Percentiles rank a stretch among this genome's conserved stretches.
Evolutionary conservation across 108 stramenopile genomes (phyloP).

Genomic region (Cylindrotheca fusiformis): DNA sequence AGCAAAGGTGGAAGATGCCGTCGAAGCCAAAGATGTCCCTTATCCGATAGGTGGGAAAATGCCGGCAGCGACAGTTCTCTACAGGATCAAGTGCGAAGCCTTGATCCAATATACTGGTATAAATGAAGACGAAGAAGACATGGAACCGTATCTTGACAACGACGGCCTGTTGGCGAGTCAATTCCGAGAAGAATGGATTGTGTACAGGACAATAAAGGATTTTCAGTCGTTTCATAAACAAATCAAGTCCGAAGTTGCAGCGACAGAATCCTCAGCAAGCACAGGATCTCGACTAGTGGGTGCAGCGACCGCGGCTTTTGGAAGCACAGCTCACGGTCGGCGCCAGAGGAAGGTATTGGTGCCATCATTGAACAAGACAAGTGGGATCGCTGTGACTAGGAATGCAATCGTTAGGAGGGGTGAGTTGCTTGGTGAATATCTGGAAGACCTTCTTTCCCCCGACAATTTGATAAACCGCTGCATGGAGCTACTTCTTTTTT

Average conservation of each 20-base stretch:
- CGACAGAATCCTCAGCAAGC: constrained; percentile 59
- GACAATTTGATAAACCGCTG: constrained; percentile 56
- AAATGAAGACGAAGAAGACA: constrained; percentile 34
- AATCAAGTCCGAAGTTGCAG: constrained; percentile 67
- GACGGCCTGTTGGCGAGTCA: constrained; percentile 20
- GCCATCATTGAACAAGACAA: constrained; percentile 72
- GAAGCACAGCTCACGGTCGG: constrained; percentile 26
- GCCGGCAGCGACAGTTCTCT: constrained; percentile 45
- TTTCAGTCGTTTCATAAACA: constrained; percentile 83
- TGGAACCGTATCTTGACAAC: constrained; percentile 21
- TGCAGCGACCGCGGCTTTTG: constrained; percentile 69
- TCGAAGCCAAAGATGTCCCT: constrained; percentile 58
- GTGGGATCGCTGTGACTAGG: constrained; percentile 63
- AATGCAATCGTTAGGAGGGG: constrained; percentile 59
- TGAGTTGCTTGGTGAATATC: constrained; percentile 69
- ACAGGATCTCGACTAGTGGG: constrained; percentile 68
- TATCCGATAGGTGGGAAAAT: constrained; percentile 30
- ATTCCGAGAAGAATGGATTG: constrained; percentile 74
- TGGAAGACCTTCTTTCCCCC: constrained; percentile 61
- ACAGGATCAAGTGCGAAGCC: constrained; percentile 71
- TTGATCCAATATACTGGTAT: constrained; percentile 48
- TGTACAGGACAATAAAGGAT: constrained; percentile 74
- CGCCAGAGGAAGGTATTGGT: constrained; percentile 58
- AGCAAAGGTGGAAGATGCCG: constrained; percentile 54
- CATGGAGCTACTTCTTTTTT: constrained; percentile 70